Percentiles rank a stretch among this genome's conserved stretches.
These are phyloP conservation scores for Eucalyptus brandiana DNA, from an alignment of 345 rosid genomes.

Conservation along the genomic window DNA sequence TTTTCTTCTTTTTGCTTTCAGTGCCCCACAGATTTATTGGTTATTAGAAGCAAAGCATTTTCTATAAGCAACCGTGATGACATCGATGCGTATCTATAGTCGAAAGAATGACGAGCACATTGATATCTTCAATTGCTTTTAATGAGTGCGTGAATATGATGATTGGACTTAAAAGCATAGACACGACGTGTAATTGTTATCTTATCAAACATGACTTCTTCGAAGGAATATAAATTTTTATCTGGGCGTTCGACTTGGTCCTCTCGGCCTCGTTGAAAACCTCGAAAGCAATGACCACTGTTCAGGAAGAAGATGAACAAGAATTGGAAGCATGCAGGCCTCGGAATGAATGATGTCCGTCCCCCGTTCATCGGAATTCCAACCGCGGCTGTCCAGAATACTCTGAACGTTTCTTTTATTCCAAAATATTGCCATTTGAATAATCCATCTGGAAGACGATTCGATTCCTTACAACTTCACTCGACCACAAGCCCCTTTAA, in stretches of 20 bases:
- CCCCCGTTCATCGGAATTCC: not conserved
- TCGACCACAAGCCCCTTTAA: constrained; percentile 40
- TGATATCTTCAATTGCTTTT: not conserved
- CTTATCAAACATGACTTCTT: not conserved
- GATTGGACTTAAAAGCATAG: not conserved
- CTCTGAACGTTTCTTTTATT: not conserved
- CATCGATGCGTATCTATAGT: not conserved
- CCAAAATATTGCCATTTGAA: not conserved
- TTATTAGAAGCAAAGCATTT: not conserved
- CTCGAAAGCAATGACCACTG: not conserved
- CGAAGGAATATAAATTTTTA: not conserved
- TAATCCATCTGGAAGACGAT: not conserved
- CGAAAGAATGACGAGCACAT: not conserved
- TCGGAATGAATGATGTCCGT: not conserved
- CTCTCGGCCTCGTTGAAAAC: not conserved
- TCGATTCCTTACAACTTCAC: not conserved
- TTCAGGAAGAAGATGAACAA: not conserved
- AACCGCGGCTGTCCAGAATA: not conserved
- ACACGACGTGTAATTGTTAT: not conserved
- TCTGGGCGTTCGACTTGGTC: not conserved
- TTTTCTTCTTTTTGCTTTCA: not conserved
- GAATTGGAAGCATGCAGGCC: not conserved
- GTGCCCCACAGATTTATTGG: not conserved
- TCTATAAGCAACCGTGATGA: not conserved
- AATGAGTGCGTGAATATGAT: not conserved